Evolutionary conservation across 257 asterid species (phyloP), one percentile per base, ranked within the genome.

Genomic region (Echites panduratus): DNA sequence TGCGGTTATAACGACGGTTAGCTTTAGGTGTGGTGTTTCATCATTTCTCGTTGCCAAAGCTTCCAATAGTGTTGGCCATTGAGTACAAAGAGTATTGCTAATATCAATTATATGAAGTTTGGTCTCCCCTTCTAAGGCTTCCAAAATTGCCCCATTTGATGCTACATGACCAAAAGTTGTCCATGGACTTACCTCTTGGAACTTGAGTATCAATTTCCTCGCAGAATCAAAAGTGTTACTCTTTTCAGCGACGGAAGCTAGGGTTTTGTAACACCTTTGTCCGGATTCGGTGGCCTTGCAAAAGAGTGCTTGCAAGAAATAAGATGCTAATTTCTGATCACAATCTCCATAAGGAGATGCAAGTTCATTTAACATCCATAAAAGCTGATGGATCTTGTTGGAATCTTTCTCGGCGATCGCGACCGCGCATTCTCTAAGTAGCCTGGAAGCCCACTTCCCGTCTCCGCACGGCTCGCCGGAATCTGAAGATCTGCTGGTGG

Each of bases 151-250:
- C 1, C 98, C 97, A 50, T 94, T 94, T 19, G 95, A 88, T 13
- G 97, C 96, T 35, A 88, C 97, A 63, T 94, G 98, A 56, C 98
- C 98, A 77, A 94, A 94, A 24, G 95, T 94, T 40, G 89, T 87
- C 98, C 98, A 94, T 6, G 97, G 98, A 90, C 97, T 94, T 26
- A 80, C 95, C 62, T 94, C 98, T 56, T 94, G 98, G 68, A 94
- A 94, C 50, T 84, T 87, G 4, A 94, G 84, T 14, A 89, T 87
- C 76, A 91, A 58, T 17, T 73, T 82, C 44, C 95, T 63, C 0
- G 86, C 73, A 3, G 91, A 87, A 64, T 91, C 97, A 40, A 94
- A 94, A 10, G 90, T 81, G 62, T 85, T 87, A 73, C 79, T 80
- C 73, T 82, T 88, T 8, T 88, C 90, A 0, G 93, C 87, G 0